Evolutionary conservation across 164 flowering plant species (phyloP), one percentile per base, ranked within the genome.

Genomic region (Stephania yunnanensis): DNA sequence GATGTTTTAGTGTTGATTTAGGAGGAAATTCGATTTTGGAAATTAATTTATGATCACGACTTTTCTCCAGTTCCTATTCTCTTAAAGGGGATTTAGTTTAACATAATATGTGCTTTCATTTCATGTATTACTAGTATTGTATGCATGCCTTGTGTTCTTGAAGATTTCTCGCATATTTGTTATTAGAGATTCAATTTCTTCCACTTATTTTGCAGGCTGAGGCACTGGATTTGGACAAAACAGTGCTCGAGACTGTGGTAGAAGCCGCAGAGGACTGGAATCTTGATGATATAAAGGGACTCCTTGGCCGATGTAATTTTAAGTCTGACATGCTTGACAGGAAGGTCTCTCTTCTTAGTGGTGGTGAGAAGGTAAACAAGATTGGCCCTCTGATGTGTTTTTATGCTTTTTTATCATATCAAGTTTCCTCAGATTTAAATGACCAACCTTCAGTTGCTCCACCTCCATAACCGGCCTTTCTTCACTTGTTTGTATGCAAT

Each of bases 181-280:
- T 74, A 20, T 42, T 69, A 12, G 9, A 71, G 64, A 58, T 22
- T 58, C 15, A 63, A 45, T 53, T 68, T 78, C 25, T 46, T 70
- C 20, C 63, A 20, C 68, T 68, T 31, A 6, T 63, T 31, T 80
- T 81, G 58, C 84, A 95, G 99, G 99, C 99, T 44, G 99, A 93
- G 83, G 98, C 98, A 68, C 99, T 95, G 84, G 98, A 93, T 85
- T 84, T 92, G 83, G 84, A 90, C 42, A 93, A 95, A 84, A 93
- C 99, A 50, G 99, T 93, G 78, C 85, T 95, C 74, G 81, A 95
- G 74, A 95, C 97, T 25, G 99, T 95, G 20, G 97, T 78, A 83
- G 98, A 93, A 85, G 95, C 75, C 81, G 97, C 98, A 78, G 95
- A 92, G 82, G 94, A 93, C 77, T 92, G 98, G 99, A 90, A 88